Percentiles rank a stretch among this genome's conserved stretches.
Conservation (phyloP, 768 basidiomycete species). For the Omphalotus guepiniiformis region DNA sequence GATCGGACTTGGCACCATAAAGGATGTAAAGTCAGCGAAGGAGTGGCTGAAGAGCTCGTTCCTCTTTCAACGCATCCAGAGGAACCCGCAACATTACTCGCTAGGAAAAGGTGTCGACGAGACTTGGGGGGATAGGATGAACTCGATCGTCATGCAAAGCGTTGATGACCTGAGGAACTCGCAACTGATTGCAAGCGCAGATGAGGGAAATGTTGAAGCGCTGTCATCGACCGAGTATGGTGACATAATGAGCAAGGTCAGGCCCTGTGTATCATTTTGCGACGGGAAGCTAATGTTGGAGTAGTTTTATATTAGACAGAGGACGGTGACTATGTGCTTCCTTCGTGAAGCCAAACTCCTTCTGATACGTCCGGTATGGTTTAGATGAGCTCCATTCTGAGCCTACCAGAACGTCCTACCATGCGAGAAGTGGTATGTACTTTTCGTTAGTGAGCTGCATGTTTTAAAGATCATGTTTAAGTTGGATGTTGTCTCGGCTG, state of each 20-base stretch:
- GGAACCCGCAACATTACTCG: conserved; percentile 78
- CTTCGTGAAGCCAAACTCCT: not conserved
- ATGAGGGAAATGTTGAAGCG: conserved; percentile 31
- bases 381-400: conserved; percentile 67
- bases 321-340: conserved; percentile 43
- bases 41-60: conserved; percentile 85
- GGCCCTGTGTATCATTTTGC: conserved; percentile 1
- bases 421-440: conserved; percentile 64
- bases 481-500: conserved; percentile 61
- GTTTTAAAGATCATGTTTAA: conserved; percentile 18
- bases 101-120: conserved; percentile 51
- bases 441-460: not conserved
- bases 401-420: conserved; percentile 48
- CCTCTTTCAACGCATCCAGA: conserved; percentile 78
- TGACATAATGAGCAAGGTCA: conserved; percentile 84
- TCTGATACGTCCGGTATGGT: not conserved
- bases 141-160: conserved; percentile 69
- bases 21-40: conserved; percentile 61
- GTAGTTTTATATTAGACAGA: conserved; percentile 72
- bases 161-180: conserved; percentile 56
- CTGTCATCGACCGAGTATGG: conserved; percentile 71
- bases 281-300: not conserved
- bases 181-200: conserved; percentile 49
- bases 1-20: conserved; percentile 83
- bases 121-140: conserved; percentile 67